These are phyloP conservation scores for Nannizzia gypsea DNA, from an alignment of 2,329 filamentous ascomycete genomes.

Conservation along the genomic window DNA sequence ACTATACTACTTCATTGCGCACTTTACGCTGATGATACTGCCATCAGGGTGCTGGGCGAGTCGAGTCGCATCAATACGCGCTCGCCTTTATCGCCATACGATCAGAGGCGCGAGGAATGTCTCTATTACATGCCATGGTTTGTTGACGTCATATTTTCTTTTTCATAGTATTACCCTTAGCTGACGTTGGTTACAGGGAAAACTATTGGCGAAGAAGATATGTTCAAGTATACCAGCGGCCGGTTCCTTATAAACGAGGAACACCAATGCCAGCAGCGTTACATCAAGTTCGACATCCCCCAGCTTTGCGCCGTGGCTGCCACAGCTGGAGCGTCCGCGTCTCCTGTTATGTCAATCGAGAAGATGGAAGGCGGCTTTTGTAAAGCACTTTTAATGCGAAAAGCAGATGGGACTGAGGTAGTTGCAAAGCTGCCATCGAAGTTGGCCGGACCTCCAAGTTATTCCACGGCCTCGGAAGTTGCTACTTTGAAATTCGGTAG, in stretches of 20 bases:
- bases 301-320: constrained; percentile 17
- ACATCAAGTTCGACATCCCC: constrained; percentile 18
- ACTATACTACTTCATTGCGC: too few species aligned
- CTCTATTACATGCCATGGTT: neutral
- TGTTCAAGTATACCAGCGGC: constrained; percentile 23
- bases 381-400: constrained; percentile 5
- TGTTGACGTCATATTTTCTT: neutral
- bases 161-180: too few species aligned
- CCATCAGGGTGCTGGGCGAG: neutral
- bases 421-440: constrained; percentile 4
- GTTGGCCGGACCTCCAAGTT: neutral
- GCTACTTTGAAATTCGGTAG: constrained; percentile 13
- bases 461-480: constrained; percentile 13
- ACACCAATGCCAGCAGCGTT: constrained; percentile 16
- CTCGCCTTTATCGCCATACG: neutral
- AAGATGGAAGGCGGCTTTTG: constrained; percentile 13
- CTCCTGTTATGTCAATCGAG: constrained; percentile 12
- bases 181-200: neutral
- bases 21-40: too few species aligned
- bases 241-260: constrained; percentile 20
- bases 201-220: neutral
- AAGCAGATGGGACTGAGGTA: constrained; percentile 2
- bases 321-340: constrained; percentile 5
- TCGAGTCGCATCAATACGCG: neutral
- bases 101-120: neutral